Evolutionary conservation across 2,329 filamentous ascomycete species (phyloP).

Genomic region (Piedraia hortae): DNA sequence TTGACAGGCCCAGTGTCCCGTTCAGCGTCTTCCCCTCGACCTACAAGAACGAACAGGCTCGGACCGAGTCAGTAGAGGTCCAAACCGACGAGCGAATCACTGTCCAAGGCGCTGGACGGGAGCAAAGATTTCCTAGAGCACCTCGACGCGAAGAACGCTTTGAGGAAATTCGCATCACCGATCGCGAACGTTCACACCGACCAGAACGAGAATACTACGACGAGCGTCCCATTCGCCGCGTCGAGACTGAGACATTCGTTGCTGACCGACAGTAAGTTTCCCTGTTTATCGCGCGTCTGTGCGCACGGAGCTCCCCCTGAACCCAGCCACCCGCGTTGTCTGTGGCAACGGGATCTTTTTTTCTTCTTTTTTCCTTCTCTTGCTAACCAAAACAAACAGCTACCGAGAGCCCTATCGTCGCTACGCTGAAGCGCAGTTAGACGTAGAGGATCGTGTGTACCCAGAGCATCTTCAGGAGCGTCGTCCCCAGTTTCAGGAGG

Average conservation of each 20-base stretch:
- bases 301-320: slow-evolving; percentile 6
- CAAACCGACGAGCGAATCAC: slow-evolving; percentile 78
- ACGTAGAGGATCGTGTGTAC: slow-evolving; percentile 28
- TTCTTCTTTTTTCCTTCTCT: slow-evolving; percentile 7
- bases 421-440: slow-evolving; percentile 37
- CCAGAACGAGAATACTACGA: slow-evolving; percentile 15
- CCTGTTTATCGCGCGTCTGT: slow-evolving; percentile 2
- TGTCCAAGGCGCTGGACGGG: slow-evolving; percentile 74
- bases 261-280: no score
- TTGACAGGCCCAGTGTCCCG: slow-evolving; percentile 32
- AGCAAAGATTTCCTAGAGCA: slow-evolving; percentile 24
- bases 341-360: slow-evolving; percentile 8
- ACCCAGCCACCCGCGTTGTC: slow-evolving; percentile 11
- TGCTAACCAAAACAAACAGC: slow-evolving; percentile 19
- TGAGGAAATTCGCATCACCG: slow-evolving; percentile 67
- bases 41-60: slow-evolving; percentile 47
- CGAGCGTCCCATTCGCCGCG: slow-evolving; percentile 8
- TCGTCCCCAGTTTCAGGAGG: slow-evolving; percentile 23
- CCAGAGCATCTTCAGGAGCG: slow-evolving; percentile 26
- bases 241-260: slow-evolving; percentile 19
- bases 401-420: slow-evolving; percentile 28
- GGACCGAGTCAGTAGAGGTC: slow-evolving; percentile 36
- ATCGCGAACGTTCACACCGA: slow-evolving; percentile 41
- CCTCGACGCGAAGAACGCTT: slow-evolving; percentile 33
- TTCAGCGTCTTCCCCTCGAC: slow-evolving; percentile 99